phyloP scores from a whole-genome alignment of 2,329 filamentous ascomycete genomes.

The Pyricularia sp. region DNA sequence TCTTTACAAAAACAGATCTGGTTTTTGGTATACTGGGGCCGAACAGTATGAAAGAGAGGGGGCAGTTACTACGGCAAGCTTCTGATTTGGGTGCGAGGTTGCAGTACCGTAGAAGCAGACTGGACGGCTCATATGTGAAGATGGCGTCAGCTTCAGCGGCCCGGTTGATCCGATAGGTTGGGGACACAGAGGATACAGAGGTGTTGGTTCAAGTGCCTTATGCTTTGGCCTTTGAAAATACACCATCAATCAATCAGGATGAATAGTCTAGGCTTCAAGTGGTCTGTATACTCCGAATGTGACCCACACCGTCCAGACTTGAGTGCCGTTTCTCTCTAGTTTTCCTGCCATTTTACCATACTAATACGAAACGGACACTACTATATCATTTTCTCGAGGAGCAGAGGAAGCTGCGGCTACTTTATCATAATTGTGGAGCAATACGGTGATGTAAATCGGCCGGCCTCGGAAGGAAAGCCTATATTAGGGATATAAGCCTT shows the following conservation, averaged over 20 bases:
- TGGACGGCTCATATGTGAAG: no score
- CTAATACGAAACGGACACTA: no score
- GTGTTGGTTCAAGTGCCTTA: not conserved
- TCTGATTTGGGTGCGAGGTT: not conserved
- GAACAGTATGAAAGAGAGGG: not conserved
- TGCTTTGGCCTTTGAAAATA: not conserved
- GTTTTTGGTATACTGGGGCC: not conserved
- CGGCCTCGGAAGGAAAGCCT: not conserved
- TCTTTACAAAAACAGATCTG: not conserved
- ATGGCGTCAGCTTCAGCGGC: not conserved
- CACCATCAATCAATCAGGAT: not conserved
- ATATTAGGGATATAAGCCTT: not conserved
- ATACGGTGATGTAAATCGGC: not conserved
- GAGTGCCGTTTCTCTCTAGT: no score
- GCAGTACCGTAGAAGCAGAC: no score
- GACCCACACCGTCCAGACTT: no score
- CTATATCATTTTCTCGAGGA: not conserved
- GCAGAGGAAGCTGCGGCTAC: not conserved
- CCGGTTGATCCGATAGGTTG: not conserved
- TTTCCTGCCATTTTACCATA: no score
- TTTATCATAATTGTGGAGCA: not conserved
- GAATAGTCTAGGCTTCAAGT: not conserved
- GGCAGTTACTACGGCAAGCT: not conserved
- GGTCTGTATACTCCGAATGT: not conserved
- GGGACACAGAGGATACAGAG: not conserved